Evolutionary conservation across 345 rosid genomes (phyloP).

Genomic region (Zanthoxylum bungeanum): DNA sequence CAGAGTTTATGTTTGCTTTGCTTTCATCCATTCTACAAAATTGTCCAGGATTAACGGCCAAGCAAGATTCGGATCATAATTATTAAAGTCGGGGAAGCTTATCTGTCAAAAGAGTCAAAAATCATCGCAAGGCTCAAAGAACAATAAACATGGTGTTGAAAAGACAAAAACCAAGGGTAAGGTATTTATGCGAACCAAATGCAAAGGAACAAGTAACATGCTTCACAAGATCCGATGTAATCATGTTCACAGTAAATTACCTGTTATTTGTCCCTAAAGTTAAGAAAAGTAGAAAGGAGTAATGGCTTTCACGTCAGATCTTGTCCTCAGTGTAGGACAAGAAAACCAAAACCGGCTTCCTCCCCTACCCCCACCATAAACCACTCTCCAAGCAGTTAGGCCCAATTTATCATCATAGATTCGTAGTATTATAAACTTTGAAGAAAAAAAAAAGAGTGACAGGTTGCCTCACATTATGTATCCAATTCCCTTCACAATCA

Average conservation of each 20-base stretch:
- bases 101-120: conserved; percentile 51
- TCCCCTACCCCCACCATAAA: not conserved
- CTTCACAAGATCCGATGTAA: not conserved
- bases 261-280: not conserved
- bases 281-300: not conserved
- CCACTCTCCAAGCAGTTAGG: not conserved
- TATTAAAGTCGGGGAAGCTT: conserved; percentile 74
- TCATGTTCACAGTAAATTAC: not conserved
- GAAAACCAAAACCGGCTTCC: not conserved
- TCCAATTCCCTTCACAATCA: not conserved
- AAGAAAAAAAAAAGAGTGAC: not conserved
- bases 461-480: not conserved
- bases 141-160: not conserved
- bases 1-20: conserved; percentile 49
- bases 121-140: not conserved
- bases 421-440: not conserved
- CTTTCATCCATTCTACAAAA: conserved; percentile 97
- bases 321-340: not conserved
- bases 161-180: not conserved
- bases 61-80: conserved; percentile 88
- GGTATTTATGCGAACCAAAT: not conserved
- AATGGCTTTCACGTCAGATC: not conserved
- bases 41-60: conserved; percentile 98
- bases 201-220: not conserved
- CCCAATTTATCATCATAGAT: not conserved